A percentile compares a stretch with the other conserved stretches of the same genome.
Conservation (phyloP, 2,329 filamentous ascomycete genomes). For the Colletotrichum sp. region DNA sequence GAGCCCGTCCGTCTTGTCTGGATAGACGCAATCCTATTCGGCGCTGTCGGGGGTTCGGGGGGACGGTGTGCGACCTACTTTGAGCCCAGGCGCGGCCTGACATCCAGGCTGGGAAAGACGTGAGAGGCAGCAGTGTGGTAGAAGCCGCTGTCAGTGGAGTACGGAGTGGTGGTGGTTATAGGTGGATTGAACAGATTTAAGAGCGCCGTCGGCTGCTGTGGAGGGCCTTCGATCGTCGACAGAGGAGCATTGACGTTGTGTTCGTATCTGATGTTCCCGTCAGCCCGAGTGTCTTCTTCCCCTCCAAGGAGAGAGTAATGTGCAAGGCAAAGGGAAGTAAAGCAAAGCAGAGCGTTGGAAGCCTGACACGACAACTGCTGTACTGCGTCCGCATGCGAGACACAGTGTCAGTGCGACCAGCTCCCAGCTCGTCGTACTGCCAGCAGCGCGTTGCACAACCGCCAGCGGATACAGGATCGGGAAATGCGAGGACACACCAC, state of each 20-base stretch:
- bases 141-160: slow-evolving; percentile 53
- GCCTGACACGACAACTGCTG: slow-evolving; percentile 39
- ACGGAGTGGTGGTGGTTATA: slow-evolving; percentile 51
- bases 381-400: slow-evolving; percentile 40
- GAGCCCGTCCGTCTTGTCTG: slow-evolving; percentile 12
- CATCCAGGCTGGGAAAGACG: slow-evolving; percentile 55
- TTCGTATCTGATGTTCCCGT: slow-evolving; percentile 53
- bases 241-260: slow-evolving; percentile 58
- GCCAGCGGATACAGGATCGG: slow-evolving; percentile 44
- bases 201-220: slow-evolving; percentile 55
- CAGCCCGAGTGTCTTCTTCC: slow-evolving; percentile 21
- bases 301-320: slow-evolving; percentile 1
- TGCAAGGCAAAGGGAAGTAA: slow-evolving; percentile 22
- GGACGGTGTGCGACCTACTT: slow-evolving; percentile 51
- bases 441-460: slow-evolving; percentile 49
- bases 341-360: slow-evolving; percentile 28
- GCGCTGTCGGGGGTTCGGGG: neutral
- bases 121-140: slow-evolving; percentile 53
- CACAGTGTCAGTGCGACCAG: slow-evolving; percentile 31
- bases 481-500: slow-evolving; percentile 37
- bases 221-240: slow-evolving; percentile 57
- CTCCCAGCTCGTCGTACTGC: slow-evolving; percentile 46
- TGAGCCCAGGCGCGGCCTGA: slow-evolving; percentile 58
- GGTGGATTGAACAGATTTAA: slow-evolving; percentile 58
- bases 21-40: slow-evolving; percentile 8